Evolutionary conservation across 2,329 filamentous ascomycete species (phyloP).

Genomic region (Mariannaea sp.): DNA sequence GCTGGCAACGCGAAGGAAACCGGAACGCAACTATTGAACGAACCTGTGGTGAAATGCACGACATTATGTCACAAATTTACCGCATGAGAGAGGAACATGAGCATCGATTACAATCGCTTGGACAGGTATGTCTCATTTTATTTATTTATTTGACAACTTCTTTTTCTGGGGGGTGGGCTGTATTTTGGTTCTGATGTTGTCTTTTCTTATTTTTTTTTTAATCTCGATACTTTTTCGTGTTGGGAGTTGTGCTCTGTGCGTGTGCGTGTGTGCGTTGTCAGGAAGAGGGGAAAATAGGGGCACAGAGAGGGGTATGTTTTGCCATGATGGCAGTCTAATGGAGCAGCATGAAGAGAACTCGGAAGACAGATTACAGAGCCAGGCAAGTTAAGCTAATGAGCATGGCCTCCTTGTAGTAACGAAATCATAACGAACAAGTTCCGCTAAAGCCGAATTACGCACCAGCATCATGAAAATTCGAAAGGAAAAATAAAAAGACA

Average conservation of each 20-base stretch:
- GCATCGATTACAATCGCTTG: conserved; percentile 43
- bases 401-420: conserved; percentile 2
- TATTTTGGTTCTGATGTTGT: too few relatives aligned
- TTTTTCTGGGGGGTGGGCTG: too few relatives aligned
- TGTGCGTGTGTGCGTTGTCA: background rate
- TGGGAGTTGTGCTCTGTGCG: background rate
- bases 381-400: conserved; percentile 1
- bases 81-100: conserved; percentile 51
- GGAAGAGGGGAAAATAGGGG: background rate
- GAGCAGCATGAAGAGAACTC: too few relatives aligned
- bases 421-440: background rate
- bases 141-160: too few relatives aligned
- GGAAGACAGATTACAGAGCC: background rate
- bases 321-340: background rate
- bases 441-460: background rate
- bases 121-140: conserved; percentile 8
- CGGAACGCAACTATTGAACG: conserved; percentile 73
- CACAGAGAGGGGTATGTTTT: background rate
- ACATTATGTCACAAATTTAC: conserved; percentile 65
- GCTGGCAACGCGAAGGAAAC: conserved; percentile 79
- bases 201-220: conserved; percentile 6
- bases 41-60: conserved; percentile 70
- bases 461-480: conserved; percentile 17
- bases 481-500: conserved; percentile 13
- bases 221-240: background rate